Conservation (phyloP, 1,284 basidiomycete species). For the Xerocomus nothofagi region DNA sequence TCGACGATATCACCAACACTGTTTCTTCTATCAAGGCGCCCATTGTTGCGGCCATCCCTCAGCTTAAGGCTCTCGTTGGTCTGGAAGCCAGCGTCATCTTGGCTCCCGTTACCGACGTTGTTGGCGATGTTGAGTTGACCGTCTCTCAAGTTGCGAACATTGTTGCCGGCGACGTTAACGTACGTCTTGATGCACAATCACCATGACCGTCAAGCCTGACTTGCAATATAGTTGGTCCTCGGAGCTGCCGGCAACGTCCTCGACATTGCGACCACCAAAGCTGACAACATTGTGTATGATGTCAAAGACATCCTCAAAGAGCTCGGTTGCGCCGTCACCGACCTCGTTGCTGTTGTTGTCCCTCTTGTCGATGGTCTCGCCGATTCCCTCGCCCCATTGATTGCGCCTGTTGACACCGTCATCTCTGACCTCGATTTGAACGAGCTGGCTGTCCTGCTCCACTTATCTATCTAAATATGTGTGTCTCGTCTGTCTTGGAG, state of each 20-base stretch:
- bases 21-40: slow-evolving; percentile 34
- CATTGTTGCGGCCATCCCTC: slow-evolving; percentile 31
- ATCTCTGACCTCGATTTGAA: not conserved
- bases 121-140: slow-evolving; percentile 18
- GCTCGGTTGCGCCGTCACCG: slow-evolving; percentile 32
- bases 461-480: slow-evolving; percentile 12
- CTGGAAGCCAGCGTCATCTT: slow-evolving; percentile 33
- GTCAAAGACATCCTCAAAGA: slow-evolving; percentile 29
- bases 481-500: not conserved
- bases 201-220: not conserved
- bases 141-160: slow-evolving; percentile 33
- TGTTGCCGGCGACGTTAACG: slow-evolving; percentile 31
- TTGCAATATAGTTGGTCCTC: slow-evolving; percentile 33
- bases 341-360: slow-evolving; percentile 35
- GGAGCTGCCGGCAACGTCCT: slow-evolving; percentile 28
- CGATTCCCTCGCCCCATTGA: slow-evolving; percentile 12
- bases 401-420: not conserved
- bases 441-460: slow-evolving; percentile 10
- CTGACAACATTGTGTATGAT: slow-evolving; percentile 19
- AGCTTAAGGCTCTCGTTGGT: slow-evolving; percentile 39
- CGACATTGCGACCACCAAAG: not conserved
- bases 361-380: slow-evolving; percentile 34
- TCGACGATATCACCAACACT: slow-evolving; percentile 30
- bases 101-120: slow-evolving; percentile 33
- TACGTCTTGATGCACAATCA: slow-evolving; percentile 3